Evolutionary conservation across 495 filamentous ascomycete species (phyloP).

Genomic region (Penicillium angulare): DNA sequence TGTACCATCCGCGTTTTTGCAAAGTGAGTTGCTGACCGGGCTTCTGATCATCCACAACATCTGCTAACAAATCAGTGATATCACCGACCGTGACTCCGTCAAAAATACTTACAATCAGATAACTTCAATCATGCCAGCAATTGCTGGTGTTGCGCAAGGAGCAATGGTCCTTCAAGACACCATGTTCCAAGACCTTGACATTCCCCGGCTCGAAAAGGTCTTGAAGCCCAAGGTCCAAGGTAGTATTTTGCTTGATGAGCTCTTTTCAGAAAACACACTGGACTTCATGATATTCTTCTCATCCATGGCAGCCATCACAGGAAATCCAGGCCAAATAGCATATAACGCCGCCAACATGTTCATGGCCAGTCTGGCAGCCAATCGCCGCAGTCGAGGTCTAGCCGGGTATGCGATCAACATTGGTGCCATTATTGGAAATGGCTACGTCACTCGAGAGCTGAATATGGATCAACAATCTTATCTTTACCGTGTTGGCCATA

Average conservation of each 20-base stretch:
- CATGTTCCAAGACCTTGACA: conserved; percentile 26
- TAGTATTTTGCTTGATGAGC: conserved; percentile 15
- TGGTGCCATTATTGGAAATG: conserved; percentile 55
- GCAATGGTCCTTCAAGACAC: conserved; percentile 48
- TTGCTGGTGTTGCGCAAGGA: conserved; percentile 54
- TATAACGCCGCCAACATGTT: conserved; percentile 60
- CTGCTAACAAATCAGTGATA: conserved; percentile 12
- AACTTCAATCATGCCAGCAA: conserved; percentile 31
- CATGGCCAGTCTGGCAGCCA: conserved; percentile 38
- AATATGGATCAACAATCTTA: conserved; percentile 26
- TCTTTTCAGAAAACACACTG: conserved; percentile 36
- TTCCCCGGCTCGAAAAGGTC: conserved; percentile 7
- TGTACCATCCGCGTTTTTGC: conserved; percentile 7
- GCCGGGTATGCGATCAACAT: conserved; percentile 53
- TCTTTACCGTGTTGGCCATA: conserved; percentile 21
- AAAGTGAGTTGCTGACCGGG: conserved; percentile 2
- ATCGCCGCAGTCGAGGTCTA: conserved; percentile 34
- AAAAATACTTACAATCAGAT: conserved; percentile 5
- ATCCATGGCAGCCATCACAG: conserved; percentile 27
- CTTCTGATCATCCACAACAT: too few species aligned
- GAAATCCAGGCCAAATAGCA: conserved; percentile 47
- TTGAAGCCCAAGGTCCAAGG: conserved; percentile 19
- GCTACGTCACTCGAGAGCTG: conserved; percentile 42
- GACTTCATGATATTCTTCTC: conserved; percentile 45
- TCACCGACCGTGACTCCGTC: conserved; percentile 16